Evolutionary conservation across 2,329 filamentous ascomycete genomes (phyloP).

Genomic region (Colletotrichum sp.): DNA sequence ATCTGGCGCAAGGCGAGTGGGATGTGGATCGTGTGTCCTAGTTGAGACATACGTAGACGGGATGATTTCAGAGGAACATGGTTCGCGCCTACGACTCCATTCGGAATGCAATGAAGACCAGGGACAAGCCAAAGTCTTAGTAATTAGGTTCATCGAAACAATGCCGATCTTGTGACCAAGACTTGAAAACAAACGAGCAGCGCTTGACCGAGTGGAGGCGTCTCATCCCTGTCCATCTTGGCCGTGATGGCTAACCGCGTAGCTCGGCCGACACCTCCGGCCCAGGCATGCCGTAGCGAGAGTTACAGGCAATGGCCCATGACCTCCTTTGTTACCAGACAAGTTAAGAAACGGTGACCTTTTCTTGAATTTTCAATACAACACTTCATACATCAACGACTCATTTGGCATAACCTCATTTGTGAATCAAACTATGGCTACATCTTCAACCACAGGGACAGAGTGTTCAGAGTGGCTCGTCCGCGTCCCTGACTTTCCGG

Average conservation of each 20-base stretch:
- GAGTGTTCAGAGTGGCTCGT: not conserved
- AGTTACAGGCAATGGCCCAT: not conserved
- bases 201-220: not conserved
- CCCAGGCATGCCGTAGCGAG: not conserved
- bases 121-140: not conserved
- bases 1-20: not conserved
- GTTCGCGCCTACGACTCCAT: not conserved
- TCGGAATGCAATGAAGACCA: not conserved
- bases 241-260: not conserved
- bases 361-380: not conserved
- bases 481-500: not conserved
- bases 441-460: not conserved
- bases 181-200: not conserved
- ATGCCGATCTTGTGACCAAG: not conserved
- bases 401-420: not conserved
- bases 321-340: not conserved
- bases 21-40: not conserved
- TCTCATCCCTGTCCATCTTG: not conserved
- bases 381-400: not conserved
- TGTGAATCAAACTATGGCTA: not conserved
- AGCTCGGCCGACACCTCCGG: not conserved
- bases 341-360: not conserved
- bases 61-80: not conserved
- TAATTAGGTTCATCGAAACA: not conserved
- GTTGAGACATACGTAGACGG: not conserved